A percentile compares a stretch with the other conserved stretches of the same genome.
phyloP scores from a whole-genome alignment of 306 rosid genomes.

The Castanopsis chinensis region DNA sequence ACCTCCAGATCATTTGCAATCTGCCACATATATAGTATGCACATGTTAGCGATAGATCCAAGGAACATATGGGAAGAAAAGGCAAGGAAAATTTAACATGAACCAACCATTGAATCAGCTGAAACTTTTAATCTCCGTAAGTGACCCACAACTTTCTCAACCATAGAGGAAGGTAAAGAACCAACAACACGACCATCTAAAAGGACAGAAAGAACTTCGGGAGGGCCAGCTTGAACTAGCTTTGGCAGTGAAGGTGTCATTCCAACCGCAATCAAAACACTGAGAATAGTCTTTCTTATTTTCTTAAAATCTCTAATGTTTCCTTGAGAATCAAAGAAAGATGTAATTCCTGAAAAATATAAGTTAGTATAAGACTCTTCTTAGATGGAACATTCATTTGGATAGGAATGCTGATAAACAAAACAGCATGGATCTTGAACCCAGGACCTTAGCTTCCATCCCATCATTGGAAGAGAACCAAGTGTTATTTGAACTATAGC shows the following conservation, averaged over 20 bases:
- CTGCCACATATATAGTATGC: slow-evolving; percentile 37
- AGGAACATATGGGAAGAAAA: slow-evolving; percentile 7
- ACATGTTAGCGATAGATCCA: slow-evolving; percentile 22
- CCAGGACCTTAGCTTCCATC: too few species aligned
- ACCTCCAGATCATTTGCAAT: slow-evolving; percentile 89
- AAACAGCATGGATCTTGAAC: neutral
- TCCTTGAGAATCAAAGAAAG: slow-evolving; percentile 78
- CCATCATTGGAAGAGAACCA: too few species aligned
- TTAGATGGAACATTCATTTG: neutral
- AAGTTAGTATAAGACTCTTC: neutral
- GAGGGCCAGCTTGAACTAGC: slow-evolving; percentile 69
- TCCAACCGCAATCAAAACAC: slow-evolving; percentile 57
- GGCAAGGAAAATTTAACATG: slow-evolving; percentile 4
- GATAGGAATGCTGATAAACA: neutral
- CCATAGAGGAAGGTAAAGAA: slow-evolving; percentile 53
- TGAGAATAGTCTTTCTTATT: slow-evolving; percentile 46
- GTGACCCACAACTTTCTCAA: slow-evolving; percentile 85
- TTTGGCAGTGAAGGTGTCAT: slow-evolving; percentile 67
- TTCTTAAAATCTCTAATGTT: slow-evolving; percentile 53
- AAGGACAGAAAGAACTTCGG: slow-evolving; percentile 67
- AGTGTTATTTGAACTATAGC: too few species aligned
- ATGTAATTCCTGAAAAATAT: slow-evolving; percentile 66
- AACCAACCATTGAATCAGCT: slow-evolving; percentile 59
- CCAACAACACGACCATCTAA: slow-evolving; percentile 89
- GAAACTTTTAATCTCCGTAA: slow-evolving; percentile 66